Evolutionary conservation across 2,329 filamentous ascomycete species (phyloP), one percentile per base, ranked within the genome.

Genomic region (Colletotrichum incanum): DNA sequence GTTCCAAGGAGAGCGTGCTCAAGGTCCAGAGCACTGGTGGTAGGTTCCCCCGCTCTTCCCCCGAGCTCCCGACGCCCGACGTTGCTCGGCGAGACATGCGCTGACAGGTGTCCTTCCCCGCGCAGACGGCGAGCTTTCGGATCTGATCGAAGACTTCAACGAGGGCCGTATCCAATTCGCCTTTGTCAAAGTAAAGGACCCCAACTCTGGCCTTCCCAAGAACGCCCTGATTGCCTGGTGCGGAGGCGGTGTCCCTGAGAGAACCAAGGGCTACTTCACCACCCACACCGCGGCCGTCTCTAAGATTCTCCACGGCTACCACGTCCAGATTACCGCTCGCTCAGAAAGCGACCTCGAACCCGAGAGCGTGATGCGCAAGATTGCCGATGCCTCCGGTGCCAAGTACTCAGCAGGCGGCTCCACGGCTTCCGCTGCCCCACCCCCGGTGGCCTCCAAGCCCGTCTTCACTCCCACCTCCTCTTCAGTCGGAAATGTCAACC

Each of bases 241-340:
- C 82, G 96, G 96, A 76, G 96, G 97, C 80, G 96, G 96, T 77
- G 96, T 99, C 20, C 96, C 96, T n/a, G 96, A 99, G 84, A 89
- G 96, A 78, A 98, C 96, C 73, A 99, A 98, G 85, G 96, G 96
- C 75, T 98, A 98, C 84, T 99, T 99, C 81, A 98, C 94, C 76
- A 98, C 95, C 84, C 96, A 99, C 84, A 86, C 96, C 59, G 92
- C 93, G 73, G 93, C 94, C 59, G 95, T 98, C 47, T 92, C 95
- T 74, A 98, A 98, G 84, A 88, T 98, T 76, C 90, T 99, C 52
- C 95, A 98, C 85, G 95, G 96, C 76, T 99, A 98, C 82, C 96
- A 99, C 82, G 95, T 99, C 71, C 96, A 99, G 85, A 93, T 99
- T 77, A 98, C 95, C 64, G 96, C 96, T 72, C 94, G 96, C 73